phyloP scores from a whole-genome alignment of 177 flowering plant species.

The Telopea speciosissima region DNA sequence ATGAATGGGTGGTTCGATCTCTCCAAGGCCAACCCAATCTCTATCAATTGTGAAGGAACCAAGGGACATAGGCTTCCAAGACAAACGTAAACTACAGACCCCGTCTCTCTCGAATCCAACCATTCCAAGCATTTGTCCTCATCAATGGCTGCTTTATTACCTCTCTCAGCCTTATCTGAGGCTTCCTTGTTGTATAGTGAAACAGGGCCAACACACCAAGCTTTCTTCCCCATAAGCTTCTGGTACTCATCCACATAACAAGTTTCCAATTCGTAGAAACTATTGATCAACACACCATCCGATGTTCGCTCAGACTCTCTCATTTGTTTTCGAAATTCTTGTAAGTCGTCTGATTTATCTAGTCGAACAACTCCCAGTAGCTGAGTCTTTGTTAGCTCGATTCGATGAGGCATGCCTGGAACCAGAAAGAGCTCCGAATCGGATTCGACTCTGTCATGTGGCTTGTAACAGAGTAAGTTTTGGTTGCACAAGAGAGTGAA shows the following conservation, averaged over 20 bases:
- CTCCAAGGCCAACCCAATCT: conserved; percentile 23
- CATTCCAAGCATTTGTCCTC: conserved; percentile 15
- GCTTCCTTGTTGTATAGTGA: conserved; percentile 11
- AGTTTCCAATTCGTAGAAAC: conserved; percentile 31
- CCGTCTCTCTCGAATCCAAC: conserved; percentile 15
- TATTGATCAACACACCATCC: conserved; percentile 27
- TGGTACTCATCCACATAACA: conserved; percentile 17
- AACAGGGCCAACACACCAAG: conserved; percentile 33
- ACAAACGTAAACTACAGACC: conserved; percentile 22
- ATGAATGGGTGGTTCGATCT: conserved; percentile 22
- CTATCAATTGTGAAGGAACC: conserved; percentile 14
- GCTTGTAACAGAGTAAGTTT: neutral
- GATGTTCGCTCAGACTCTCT: conserved; percentile 16
- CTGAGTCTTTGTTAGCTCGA: conserved; percentile 15
- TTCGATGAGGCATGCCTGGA: conserved; percentile 19
- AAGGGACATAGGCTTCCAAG: conserved; percentile 23
- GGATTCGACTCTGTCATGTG: conserved; percentile 5
- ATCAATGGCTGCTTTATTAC: conserved; percentile 9
- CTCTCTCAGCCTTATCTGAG: conserved; percentile 17
- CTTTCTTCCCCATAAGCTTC: conserved; percentile 13
- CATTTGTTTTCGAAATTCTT: neutral
- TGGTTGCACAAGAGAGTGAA: conserved; percentile 21
- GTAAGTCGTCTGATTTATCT: neutral
- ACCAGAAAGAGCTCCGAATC: conserved; percentile 16
- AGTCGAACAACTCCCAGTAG: neutral